Evolutionary conservation across 2,329 filamentous ascomycete genomes (phyloP).

Genomic region (Arthrobotrys sphaeroides): DNA sequence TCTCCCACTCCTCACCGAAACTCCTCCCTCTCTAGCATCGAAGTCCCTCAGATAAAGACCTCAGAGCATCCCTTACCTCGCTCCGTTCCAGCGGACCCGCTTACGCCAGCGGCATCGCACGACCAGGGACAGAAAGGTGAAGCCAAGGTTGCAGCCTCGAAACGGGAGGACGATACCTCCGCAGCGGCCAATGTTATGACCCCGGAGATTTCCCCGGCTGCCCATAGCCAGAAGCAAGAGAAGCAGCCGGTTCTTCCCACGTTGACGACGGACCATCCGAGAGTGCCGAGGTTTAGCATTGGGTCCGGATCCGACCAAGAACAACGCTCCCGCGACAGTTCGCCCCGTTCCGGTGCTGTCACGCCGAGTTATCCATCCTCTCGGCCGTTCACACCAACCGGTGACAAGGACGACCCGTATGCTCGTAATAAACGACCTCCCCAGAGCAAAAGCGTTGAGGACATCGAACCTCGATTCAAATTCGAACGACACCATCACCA

Average conservation of each 20-base stretch:
- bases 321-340: slow-evolving; percentile 68
- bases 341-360: slow-evolving; percentile 68
- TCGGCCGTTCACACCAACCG: slow-evolving; percentile 79
- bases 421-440: slow-evolving; percentile 80
- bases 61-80: slow-evolving; percentile 48
- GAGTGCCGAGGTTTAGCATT: slow-evolving; percentile 65
- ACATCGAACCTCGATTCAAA: slow-evolving; percentile 82
- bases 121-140: slow-evolving; percentile 50
- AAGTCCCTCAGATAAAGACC: slow-evolving; percentile 40
- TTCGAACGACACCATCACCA: slow-evolving; percentile 75
- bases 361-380: slow-evolving; percentile 72
- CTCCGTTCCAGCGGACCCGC: slow-evolving; percentile 45
- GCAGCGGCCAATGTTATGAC: slow-evolving; percentile 69
- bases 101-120: slow-evolving; percentile 53
- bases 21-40: slow-evolving; percentile 42
- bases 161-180: slow-evolving; percentile 29
- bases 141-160: slow-evolving; percentile 18
- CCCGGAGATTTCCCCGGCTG: slow-evolving; percentile 74
- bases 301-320: slow-evolving; percentile 69
- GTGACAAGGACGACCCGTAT: slow-evolving; percentile 85
- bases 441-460: slow-evolving; percentile 68
- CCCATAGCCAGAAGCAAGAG: slow-evolving; percentile 61
- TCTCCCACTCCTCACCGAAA: slow-evolving; percentile 21
- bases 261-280: slow-evolving; percentile 31
- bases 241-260: slow-evolving; percentile 44